Percentiles rank a stretch among this genome's conserved stretches.
These are phyloP conservation scores for Thraustochytrium sp. DNA, from an alignment of 352 stramenopile species.

Conservation along the genomic window DNA sequence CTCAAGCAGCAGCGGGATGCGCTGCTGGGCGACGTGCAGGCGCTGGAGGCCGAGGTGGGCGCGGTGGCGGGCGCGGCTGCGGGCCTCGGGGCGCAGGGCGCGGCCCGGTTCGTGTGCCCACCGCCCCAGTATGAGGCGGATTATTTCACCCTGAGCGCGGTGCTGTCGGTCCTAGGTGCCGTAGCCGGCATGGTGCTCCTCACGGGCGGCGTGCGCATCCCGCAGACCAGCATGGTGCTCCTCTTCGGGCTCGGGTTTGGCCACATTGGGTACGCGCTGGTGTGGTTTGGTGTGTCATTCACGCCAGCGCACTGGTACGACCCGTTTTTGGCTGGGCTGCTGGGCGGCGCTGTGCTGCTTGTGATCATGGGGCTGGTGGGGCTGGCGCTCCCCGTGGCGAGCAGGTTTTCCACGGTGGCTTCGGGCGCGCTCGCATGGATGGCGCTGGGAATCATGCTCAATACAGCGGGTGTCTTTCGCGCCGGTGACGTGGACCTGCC, in stretches of 20 bases:
- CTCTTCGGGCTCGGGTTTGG: background rate
- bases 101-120: background rate
- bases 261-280: background rate
- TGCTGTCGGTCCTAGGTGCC: background rate
- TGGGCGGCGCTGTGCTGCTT: too few species aligned
- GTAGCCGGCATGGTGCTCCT: background rate
- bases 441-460: constrained; percentile 33
- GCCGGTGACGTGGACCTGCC: background rate
- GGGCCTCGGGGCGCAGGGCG: too few species aligned
- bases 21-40: too few species aligned
- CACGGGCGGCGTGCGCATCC: background rate
- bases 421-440: background rate
- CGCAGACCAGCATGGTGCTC: background rate
- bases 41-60: too few species aligned
- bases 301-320: background rate
- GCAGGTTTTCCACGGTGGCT: background rate
- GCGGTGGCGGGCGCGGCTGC: too few species aligned
- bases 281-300: constrained; percentile 7
- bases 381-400: too few species aligned
- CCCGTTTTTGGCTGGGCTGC: background rate
- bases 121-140: background rate
- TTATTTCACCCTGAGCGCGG: background rate
- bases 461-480: background rate
- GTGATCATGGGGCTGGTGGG: too few species aligned
- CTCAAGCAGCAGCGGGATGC: too few species aligned